Evolutionary conservation across 441 rosid genomes (phyloP).

Genomic region (Pelargonium citronellum): DNA sequence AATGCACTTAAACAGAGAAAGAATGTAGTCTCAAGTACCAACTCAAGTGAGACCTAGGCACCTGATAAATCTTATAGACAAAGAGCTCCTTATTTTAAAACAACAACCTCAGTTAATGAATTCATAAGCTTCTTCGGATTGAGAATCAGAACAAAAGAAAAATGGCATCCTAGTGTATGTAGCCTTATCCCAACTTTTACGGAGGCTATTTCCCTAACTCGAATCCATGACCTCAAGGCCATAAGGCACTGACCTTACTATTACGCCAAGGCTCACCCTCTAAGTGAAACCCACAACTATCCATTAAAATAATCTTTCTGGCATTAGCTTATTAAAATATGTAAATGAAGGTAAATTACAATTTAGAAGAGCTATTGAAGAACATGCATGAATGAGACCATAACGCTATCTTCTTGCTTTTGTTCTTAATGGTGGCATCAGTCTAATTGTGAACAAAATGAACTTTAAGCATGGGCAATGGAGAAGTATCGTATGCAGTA

Average conservation of each 20-base stretch:
- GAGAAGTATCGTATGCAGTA: neutral
- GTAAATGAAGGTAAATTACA: neutral
- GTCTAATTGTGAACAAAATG: neutral
- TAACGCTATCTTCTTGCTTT: slow-evolving; percentile 11
- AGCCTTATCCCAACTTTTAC: neutral
- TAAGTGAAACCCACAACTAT: too few species aligned
- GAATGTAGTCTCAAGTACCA: neutral
- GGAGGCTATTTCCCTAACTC: too few species aligned
- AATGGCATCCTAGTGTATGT: too few species aligned
- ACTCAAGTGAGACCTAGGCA: neutral
- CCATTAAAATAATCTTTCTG: too few species aligned
- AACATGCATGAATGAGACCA: neutral
- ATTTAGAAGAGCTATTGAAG: neutral
- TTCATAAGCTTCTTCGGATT: neutral
- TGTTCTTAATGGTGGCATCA: neutral
- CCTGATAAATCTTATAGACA: neutral
- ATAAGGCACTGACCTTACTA: too few species aligned
- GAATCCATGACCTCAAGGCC: too few species aligned
- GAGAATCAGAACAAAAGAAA: neutral
- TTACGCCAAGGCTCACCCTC: too few species aligned
- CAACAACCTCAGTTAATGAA: neutral
- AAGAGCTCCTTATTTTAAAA: neutral
- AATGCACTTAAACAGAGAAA: slow-evolving; percentile 2
- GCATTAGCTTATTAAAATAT: neutral
- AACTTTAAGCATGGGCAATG: neutral